Base-by-base conservation (phyloP, 2,329 filamentous ascomycete species). In the Cytospora piceicola region DNA sequence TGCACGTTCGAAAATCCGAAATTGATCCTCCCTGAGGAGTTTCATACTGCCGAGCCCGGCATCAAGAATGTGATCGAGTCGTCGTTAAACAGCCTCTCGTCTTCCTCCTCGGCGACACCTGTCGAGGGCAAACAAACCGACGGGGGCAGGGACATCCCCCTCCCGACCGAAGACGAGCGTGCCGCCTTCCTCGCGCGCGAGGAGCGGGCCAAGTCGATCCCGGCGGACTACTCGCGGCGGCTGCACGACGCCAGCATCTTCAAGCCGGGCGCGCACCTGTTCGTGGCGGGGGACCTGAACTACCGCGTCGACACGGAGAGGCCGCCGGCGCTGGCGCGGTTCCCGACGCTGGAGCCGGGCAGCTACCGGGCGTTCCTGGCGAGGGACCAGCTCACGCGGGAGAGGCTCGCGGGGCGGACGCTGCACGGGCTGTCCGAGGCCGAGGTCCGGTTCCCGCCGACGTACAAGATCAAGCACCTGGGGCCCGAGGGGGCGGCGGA, bases 251-350 rank as follows among this genome's bases (percentile, higher is more conserved):
- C 87, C 51, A 88, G 87, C 39, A 86, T 98, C 64, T 97, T 94
- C 80, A 87, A 85, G 58, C 87, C 92, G 1, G 85, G 83, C 4
- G 88, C 88, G 4, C 88, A 96, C 75, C 81, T 97, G 1, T 96
- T 98, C 75, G 82, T 98, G 56, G 90, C 90, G 0, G 95, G 95
- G 29, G 95, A 99, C 76, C 84, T 99, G 67, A 99, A 99, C 81
- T 99, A 99, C 78, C 90, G 95, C 70, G 96, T 94, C 22, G 87
- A 89, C 9, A 84, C 88, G 68, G 83, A 82, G 0, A 80, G 84
- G 0, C 93, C 94, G 0, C 79, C 82, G 0, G 80, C 84, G 0
- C 78, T 82, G 2, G 88, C 91, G 59, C 81, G 72, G 58, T 93
- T 84, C 85, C 95, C 71, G 76, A 89, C 75, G 80, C 83, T 73